Evolutionary conservation across 305 asterid species (phyloP).

Genomic region (Rubia tinctorum): DNA sequence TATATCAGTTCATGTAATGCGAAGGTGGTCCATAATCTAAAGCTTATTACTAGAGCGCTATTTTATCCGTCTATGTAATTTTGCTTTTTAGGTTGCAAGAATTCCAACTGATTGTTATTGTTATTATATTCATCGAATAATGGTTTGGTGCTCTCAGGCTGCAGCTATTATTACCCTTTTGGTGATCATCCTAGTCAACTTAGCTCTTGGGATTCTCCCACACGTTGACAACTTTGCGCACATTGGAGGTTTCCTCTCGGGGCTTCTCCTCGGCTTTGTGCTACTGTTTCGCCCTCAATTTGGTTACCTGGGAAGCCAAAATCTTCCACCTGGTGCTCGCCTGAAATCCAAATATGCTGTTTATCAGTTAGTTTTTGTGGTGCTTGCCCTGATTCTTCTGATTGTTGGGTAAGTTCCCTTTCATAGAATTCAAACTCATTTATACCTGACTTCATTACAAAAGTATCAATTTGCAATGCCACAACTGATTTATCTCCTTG

Average conservation of each 20-base stretch:
- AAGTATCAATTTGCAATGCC: not conserved
- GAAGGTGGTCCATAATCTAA: too few species aligned
- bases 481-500: too few species aligned
- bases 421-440: not conserved
- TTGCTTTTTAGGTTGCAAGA: not conserved
- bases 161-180: conserved; percentile 79
- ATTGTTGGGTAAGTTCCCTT: conserved; percentile 57
- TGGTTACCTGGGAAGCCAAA: conserved; percentile 61
- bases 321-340: conserved; percentile 54
- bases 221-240: conserved; percentile 91
- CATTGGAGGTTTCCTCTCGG: conserved; percentile 79
- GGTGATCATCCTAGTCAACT: conserved; percentile 61
- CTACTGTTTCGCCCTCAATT: conserved; percentile 77
- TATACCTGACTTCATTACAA: not conserved
- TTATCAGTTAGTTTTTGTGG: conserved; percentile 52
- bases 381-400: conserved; percentile 45
- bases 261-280: conserved; percentile 79
- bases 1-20: too few species aligned
- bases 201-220: conserved; percentile 85
- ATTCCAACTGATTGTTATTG: not conserved
- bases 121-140: not conserved
- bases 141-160: conserved; percentile 31
- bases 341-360: conserved; percentile 62
- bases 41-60: not conserved
- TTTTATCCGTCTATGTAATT: not conserved